Base-by-base conservation (phyloP, 306 rosid genomes). In the Senna tora region DNA sequence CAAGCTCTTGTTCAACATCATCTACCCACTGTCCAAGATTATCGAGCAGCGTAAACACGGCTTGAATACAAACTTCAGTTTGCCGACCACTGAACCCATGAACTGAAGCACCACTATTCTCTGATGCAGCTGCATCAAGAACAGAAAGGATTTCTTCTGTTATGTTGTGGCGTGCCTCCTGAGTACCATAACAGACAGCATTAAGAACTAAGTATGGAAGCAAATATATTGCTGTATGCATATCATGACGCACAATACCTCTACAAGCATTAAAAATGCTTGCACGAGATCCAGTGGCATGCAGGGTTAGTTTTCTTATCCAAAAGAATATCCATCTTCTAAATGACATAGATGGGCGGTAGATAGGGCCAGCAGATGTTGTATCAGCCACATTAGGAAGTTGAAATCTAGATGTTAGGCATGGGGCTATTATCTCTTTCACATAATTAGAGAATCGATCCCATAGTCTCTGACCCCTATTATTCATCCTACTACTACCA, bases 21-120 rank as follows among this genome's bases (percentile, higher is more conserved):
- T 94, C 97, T 80, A 79, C 88, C 98, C 97, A 94, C 79, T 94
- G 96, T 68, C 98, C 97, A 63, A 94, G 96, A 84, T 91, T 94
- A 85, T 94, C 97, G 79, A 94, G 97, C 77, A 94, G 98, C 76
- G 94, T 91, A 83, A 94, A 94, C 75, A 94, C 96, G 7, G 98
- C 89, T 79, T 89, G 98, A 71, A 94, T 86, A 80, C 98, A 94
- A 77, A 94, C 97, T 83, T 94, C 95, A 85, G 82, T 91, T 74
- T 94, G 93, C 81, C 98, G 88, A 51, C 88, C 92, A 75, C 73
- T 79, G 68, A 77, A 79, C 66, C 96, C 92, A 63, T 86, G 85
- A 78, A 89, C 89, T 69, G 87, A 67, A 80, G 86, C 87, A 34
- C 87, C 97, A 74, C 91, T 87, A 74, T 80, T 86, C 80, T 91